A percentile compares a stretch with the other conserved stretches of the same genome.
Evolutionary conservation across 176 grass and related monocot species (phyloP).

Genomic region (Carex myosuroides): DNA sequence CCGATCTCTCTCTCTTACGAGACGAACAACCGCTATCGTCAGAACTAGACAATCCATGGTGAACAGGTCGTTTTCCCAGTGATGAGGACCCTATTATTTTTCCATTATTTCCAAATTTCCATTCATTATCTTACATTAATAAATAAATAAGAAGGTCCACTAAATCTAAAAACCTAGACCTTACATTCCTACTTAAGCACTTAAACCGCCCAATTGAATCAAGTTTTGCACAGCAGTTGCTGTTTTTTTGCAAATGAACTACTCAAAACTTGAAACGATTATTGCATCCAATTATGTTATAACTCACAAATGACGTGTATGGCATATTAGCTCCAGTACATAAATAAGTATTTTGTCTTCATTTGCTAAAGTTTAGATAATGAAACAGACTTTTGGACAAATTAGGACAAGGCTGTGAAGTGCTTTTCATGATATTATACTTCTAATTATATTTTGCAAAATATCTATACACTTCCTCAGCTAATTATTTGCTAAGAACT

Average conservation of each 20-base stretch:
- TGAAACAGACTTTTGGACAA: neutral
- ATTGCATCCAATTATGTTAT: neutral
- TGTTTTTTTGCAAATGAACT: neutral
- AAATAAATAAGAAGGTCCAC: neutral
- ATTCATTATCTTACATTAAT: conserved; percentile 15
- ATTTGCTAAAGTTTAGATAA: neutral
- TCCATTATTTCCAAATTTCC: conserved; percentile 17
- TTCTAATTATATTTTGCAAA: neutral
- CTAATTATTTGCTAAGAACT: neutral
- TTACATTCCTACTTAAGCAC: neutral
- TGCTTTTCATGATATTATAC: conserved; percentile 5
- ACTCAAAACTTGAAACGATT: neutral
- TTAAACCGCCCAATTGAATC: neutral
- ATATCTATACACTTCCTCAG: neutral
- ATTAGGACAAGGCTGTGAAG: neutral
- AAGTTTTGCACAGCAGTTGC: neutral
- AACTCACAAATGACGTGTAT: neutral
- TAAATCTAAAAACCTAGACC: neutral
- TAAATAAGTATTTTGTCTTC: neutral
- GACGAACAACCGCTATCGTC: conserved; percentile 41
- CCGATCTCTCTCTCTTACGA: conserved; percentile 57
- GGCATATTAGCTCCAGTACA: neutral
- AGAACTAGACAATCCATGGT: conserved; percentile 65
- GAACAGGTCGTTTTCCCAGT: conserved; percentile 40
- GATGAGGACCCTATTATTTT: conserved; percentile 34